phyloP scores from a whole-genome alignment of 352 stramenopile genomes.

The Phytopythium aichiense region DNA sequence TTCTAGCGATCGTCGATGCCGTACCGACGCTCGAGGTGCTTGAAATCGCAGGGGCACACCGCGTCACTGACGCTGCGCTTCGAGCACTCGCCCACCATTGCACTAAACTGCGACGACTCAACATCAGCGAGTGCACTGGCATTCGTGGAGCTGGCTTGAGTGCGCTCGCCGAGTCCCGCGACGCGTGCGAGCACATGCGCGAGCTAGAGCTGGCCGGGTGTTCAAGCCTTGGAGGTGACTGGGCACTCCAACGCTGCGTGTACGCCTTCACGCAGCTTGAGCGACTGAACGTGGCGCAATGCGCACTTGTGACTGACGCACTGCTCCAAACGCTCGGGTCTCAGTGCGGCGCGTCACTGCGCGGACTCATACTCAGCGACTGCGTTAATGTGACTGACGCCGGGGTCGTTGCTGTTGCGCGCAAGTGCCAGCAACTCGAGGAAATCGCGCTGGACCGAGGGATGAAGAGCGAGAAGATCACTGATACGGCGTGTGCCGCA shows the following conservation, averaged over 20 bases:
- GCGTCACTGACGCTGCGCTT: constrained; percentile 54
- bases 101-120: constrained; percentile 37
- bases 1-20: constrained; percentile 44
- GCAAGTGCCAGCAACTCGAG: constrained; percentile 67
- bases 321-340: constrained; percentile 79
- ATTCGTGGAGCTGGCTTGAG: constrained; percentile 59
- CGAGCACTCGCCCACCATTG: constrained; percentile 50
- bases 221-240: constrained; percentile 45
- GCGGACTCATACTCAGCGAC: constrained; percentile 66
- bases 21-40: constrained; percentile 53
- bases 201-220: constrained; percentile 53
- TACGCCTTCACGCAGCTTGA: constrained; percentile 50
- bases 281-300: constrained; percentile 66
- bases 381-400: constrained; percentile 83
- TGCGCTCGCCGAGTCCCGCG: constrained; percentile 58
- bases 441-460: constrained; percentile 60
- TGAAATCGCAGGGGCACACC: constrained; percentile 36
- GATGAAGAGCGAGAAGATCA: constrained; percentile 69
- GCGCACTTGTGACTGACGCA: constrained; percentile 78
- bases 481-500: constrained; percentile 84
- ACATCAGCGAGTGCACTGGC: constrained; percentile 37
- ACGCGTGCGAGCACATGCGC: constrained; percentile 28
- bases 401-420: constrained; percentile 77
- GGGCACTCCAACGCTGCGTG: constrained; percentile 64
- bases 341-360: constrained; percentile 54